Evolutionary conservation across 2,329 filamentous ascomycete genomes (phyloP).

Genomic region (Diaporthe sp.): DNA sequence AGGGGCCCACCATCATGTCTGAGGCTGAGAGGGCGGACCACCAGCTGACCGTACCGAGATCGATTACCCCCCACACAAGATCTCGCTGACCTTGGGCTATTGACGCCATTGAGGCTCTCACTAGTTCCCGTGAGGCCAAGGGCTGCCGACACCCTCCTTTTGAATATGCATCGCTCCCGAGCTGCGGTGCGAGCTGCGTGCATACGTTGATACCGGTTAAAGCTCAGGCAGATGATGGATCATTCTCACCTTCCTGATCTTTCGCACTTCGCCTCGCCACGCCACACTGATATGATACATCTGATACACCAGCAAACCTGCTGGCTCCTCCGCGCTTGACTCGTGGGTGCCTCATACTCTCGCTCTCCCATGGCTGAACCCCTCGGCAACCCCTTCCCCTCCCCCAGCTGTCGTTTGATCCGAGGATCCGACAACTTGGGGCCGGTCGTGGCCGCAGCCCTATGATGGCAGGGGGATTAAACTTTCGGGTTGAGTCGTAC

Average conservation of each 20-base stretch:
- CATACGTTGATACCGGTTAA: background rate
- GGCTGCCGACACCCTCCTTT: background rate
- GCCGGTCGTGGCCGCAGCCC: constrained; percentile 7
- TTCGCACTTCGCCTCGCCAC: constrained; percentile 19
- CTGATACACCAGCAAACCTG: constrained; percentile 20
- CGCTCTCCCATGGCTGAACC: background rate
- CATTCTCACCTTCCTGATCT: background rate
- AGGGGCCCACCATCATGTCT: constrained; percentile 10
- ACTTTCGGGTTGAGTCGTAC: background rate
- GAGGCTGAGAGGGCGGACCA: constrained; percentile 7
- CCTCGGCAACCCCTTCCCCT: constrained; percentile 13
- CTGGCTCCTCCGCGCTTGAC: constrained; percentile 13
- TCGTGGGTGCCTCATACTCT: constrained; percentile 15
- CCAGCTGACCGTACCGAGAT: constrained; percentile 16
- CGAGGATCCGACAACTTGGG: constrained; percentile 24
- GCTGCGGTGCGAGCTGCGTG: background rate
- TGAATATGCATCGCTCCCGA: background rate
- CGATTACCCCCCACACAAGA: background rate
- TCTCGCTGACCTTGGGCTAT: background rate
- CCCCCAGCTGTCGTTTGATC: constrained; percentile 19
- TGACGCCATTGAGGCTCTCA: constrained; percentile 5
- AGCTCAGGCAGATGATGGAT: background rate
- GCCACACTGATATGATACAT: constrained; percentile 23
- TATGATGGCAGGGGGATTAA: constrained; percentile 1
- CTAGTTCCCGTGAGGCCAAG: background rate